Conservation (phyloP, 2,329 filamentous ascomycete genomes). For the Laburnicola sp. region DNA sequence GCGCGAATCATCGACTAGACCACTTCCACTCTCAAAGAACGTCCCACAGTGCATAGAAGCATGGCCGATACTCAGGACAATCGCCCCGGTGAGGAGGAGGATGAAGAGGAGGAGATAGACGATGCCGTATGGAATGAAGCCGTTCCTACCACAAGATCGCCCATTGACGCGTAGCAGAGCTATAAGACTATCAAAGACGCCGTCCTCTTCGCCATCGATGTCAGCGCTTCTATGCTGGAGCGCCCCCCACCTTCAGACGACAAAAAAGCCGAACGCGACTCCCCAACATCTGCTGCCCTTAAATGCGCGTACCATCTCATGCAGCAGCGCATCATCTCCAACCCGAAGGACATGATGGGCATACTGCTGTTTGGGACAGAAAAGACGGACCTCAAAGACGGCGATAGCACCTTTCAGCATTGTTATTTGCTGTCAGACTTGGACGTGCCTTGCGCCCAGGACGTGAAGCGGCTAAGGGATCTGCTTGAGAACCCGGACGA, state of each 20-base stretch:
- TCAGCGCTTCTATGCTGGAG: conserved; percentile 83
- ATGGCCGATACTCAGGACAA: conserved; percentile 41
- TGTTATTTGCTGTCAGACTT: conserved; percentile 91
- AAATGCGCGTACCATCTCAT: conserved; percentile 95
- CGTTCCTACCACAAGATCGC: no score
- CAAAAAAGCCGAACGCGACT: conserved; percentile 78
- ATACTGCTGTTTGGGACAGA: conserved; percentile 89
- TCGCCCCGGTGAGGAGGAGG: conserved; percentile 56
- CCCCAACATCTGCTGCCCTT: conserved; percentile 77
- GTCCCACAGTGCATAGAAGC: conserved; percentile 2
- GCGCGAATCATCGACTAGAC: conserved; percentile 46
- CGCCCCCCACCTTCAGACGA: conserved; percentile 61
- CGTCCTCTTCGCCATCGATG: conserved; percentile 92
- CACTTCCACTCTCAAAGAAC: conserved; percentile 18
- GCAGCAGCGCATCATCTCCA: conserved; percentile 97
- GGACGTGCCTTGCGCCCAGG: conserved; percentile 80
- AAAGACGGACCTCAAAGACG: conserved; percentile 58
- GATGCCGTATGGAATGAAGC: conserved; percentile 66
- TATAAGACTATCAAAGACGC: conserved; percentile 96
- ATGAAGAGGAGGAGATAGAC: conserved; percentile 71
- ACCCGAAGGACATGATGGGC: conserved; percentile 96
- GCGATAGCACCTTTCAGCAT: conserved; percentile 73
- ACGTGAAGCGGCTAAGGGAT: conserved; percentile 77
- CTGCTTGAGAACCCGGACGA: conserved; percentile 79
- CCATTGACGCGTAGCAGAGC: conserved; percentile 53